Base-by-base conservation (phyloP, 176 grass and related monocot genomes). In the Carex cristatella region DNA sequence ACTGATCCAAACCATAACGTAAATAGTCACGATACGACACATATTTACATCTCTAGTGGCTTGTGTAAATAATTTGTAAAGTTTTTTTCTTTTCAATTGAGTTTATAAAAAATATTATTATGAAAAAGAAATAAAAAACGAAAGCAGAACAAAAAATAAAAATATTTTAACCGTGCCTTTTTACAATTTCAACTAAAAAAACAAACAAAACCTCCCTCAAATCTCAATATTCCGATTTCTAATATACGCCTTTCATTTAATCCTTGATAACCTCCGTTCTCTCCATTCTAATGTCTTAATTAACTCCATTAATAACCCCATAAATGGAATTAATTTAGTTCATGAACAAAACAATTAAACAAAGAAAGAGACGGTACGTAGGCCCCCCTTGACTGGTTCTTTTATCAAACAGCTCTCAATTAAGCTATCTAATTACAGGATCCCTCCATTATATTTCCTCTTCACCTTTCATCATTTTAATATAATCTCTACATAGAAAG, bases 391-490 rank as follows among this genome's bases (percentile, higher is more conserved):
- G 37, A 18, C 79, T 44, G 35, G 42, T 68, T 51, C 18, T 65
- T 66, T 66, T 83, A 30, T 66, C 61, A 44, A 81, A 81, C 3
- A 63, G 79, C 16, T 37, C 35, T 44, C 38, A 33, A 68, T 51
- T 66, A 44, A 63, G 2, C 60, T 18, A 53, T 51, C 12, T 14
- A 23, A 19, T 49, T 68, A 65, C 64, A 66, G 64, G n/a, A 83
- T 83, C 61, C 61, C 33, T 83, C 81, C 63, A 66, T 83, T 80
- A 55, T 70, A 42, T 81, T 62, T 82, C 10, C 18, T 49, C 61
- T 64, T 48, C 37, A 65, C 9, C 78, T 60, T 60, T 18, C 33
- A 37, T 62, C 55, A 28, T 61, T 11, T 61, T 37, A 81, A 62
- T 42, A 42, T 32, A 65, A 64, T 30, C 46, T 48, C 48, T 12